Evolutionary conservation across 225 moss, liverwort and hornwort genomes (phyloP).

Genomic region (Bryoerythrophyllum caledonicum): DNA sequence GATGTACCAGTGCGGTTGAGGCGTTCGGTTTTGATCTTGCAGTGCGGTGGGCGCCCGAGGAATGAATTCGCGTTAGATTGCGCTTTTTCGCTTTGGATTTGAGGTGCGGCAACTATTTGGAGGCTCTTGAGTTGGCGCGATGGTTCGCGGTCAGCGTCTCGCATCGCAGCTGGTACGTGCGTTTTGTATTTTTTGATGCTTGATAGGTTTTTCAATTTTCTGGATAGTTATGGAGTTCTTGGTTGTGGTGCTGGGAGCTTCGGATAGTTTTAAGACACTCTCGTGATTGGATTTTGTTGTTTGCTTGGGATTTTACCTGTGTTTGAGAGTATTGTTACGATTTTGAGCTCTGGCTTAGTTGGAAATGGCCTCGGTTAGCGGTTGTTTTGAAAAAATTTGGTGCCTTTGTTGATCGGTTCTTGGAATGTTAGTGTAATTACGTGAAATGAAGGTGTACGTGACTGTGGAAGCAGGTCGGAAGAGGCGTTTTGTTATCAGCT

Average conservation of each 20-base stretch:
- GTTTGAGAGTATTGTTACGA: background rate
- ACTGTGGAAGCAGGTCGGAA: constrained; percentile 31
- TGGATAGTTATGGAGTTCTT: background rate
- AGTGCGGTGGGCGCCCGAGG: no score
- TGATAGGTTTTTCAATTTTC: background rate
- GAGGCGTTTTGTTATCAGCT: constrained; percentile 20
- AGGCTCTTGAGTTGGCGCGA: background rate
- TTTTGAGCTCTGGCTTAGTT: no score
- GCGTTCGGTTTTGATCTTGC: background rate
- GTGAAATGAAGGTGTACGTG: background rate
- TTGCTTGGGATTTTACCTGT: background rate
- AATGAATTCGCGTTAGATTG: background rate
- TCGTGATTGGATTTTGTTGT: background rate
- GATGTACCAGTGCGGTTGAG: background rate
- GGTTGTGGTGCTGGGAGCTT: background rate
- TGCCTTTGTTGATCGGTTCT: constrained; percentile 1
- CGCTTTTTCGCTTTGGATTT: background rate
- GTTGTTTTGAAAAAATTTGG: constrained; percentile 1
- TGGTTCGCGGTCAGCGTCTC: constrained; percentile 30
- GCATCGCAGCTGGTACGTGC: constrained; percentile 26
- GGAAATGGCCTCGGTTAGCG: background rate
- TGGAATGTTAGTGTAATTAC: background rate
- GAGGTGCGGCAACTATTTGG: background rate
- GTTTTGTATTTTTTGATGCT: background rate
- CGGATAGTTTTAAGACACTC: background rate